Evolutionary conservation across 805 yeast genomes (phyloP), one percentile per base, ranked within the genome.

Genomic region (Zygosaccharomyces pseudorouxii): DNA sequence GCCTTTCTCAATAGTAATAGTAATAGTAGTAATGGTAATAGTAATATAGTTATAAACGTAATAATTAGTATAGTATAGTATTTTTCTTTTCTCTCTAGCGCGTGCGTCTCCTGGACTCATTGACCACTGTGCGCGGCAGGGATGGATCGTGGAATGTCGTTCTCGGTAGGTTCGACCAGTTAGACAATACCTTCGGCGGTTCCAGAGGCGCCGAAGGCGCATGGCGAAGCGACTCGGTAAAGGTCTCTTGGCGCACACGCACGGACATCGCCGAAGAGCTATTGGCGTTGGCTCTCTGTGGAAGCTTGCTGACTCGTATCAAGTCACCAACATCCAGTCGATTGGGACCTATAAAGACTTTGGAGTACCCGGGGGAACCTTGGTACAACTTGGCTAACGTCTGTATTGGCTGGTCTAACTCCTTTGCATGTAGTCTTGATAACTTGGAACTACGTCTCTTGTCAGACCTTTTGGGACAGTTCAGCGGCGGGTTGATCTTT

Each of bases 311-410:
- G 11, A 55, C 37, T n/a, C 49, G 47, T 9, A 62, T 57, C 14
- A 55, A 44, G 37, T 59, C 63, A 4, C 65, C 67, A n/a, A 59
- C 55, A 44, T 63, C 67, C 16, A 59, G 51, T 18, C 68, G 47
- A 35, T 60, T 58, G 3, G 49, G 48, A 2, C 52, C 54, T 10
- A 55, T 46, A 46, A 64, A 65, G 5, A 64, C 59, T 29, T 62
- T 60, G 23, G 58, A 55, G 53, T 56, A 64, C 0, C 66, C 68
- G 1, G 70, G 69, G 0, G 68, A 61, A 11, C 63, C 62, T n/a
- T 53, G 49, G 47, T 63, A 64, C 33, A 63, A 27, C 25, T 50
- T 51, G 14, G 27, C 14, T 16, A 51, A 45, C 27, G 42, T 23
- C 12, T 37, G 27, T 30, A 28, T 28, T 23, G 22, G 33, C 7